Evolutionary conservation across 768 basidiomycete species (phyloP).

Genomic region (Tricholoma bakamatsutake): DNA sequence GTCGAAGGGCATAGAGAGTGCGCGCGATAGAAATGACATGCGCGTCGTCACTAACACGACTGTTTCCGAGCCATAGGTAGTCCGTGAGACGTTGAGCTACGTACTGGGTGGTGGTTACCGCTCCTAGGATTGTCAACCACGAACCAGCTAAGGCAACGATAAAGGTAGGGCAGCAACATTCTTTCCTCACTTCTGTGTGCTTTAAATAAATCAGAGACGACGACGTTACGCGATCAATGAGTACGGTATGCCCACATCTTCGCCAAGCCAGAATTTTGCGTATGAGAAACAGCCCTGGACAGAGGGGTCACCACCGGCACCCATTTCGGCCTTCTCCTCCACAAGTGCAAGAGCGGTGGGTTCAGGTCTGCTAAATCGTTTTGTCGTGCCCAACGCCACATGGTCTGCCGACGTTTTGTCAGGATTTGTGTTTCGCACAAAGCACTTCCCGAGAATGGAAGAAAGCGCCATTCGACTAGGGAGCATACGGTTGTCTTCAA

Average conservation of each 20-base stretch:
- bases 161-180: slow-evolving; percentile 26
- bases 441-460: slow-evolving; percentile 4
- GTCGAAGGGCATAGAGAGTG: slow-evolving; percentile 19
- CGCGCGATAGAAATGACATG: slow-evolving; percentile 15
- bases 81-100: slow-evolving; percentile 31
- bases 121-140: slow-evolving; percentile 28
- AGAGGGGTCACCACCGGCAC: slow-evolving; percentile 17
- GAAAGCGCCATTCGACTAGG: not conserved
- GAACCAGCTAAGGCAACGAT: slow-evolving; percentile 26
- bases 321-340: slow-evolving; percentile 11
- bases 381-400: not conserved
- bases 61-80: slow-evolving; percentile 23
- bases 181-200: slow-evolving; percentile 9
- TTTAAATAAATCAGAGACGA: slow-evolving; percentile 7
- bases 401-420: slow-evolving; percentile 3
- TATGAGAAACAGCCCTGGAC: slow-evolving; percentile 18
- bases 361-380: not conserved
- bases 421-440: slow-evolving; percentile 2
- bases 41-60: slow-evolving; percentile 13
- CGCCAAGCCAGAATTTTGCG: not conserved
- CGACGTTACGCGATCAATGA: not conserved
- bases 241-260: slow-evolving; percentile 8
- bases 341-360: not conserved
- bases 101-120: slow-evolving; percentile 16
- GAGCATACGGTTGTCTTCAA: slow-evolving; percentile 10